Base-by-base conservation (phyloP, 2,329 filamentous ascomycete genomes). In the Aspergillus intermedius region DNA sequence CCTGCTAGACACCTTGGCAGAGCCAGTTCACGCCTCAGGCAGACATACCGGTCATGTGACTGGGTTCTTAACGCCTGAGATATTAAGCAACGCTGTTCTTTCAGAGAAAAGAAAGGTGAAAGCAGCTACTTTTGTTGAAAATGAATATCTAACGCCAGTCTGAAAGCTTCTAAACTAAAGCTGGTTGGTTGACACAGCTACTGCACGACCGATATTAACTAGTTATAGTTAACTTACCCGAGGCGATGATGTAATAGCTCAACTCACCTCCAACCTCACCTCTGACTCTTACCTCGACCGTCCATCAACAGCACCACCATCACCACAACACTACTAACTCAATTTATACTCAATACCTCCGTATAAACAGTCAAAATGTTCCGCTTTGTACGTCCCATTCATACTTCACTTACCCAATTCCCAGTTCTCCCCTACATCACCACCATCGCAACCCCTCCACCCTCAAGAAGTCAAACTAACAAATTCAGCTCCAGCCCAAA, bases 401-500 rank as follows among this genome's bases (percentile, higher is more conserved):
- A 17, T 3, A n/a, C 28, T 46, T 8, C 35, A 32, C 21, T 22
- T 3, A 19, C 15, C 44, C 41, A 48, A 45, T 35, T 42, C 23
- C 34, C 34, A 13, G 17, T 37, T n/a, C 34, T n/a, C 10, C 13
- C 6, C 15, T 37, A 13, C 9, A 32, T 7, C 34, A 15, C 13
- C 34, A 15, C 13, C 34, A 21, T 17, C 15, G 13, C 25, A 37
- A 40, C 37, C 15, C 17, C 17, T 40, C 34, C 22, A 54, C 41
- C 42, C 37, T 19, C 9, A 48, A 40, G 9, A 15, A 15, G 37
- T 9, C 39, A 2, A 23, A 8, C 21, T 19, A 8, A 44, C 10
- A 12, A 30, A 12, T 5, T 1, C 34, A 15, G 45, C n/a, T 41
- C 23, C 23, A 90, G 86, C 81, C 78, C 72, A 91, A 89, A 77